phyloP scores from a whole-genome alignment of 2,329 filamentous ascomycete species.

The Hirsutella minnesotensis region DNA sequence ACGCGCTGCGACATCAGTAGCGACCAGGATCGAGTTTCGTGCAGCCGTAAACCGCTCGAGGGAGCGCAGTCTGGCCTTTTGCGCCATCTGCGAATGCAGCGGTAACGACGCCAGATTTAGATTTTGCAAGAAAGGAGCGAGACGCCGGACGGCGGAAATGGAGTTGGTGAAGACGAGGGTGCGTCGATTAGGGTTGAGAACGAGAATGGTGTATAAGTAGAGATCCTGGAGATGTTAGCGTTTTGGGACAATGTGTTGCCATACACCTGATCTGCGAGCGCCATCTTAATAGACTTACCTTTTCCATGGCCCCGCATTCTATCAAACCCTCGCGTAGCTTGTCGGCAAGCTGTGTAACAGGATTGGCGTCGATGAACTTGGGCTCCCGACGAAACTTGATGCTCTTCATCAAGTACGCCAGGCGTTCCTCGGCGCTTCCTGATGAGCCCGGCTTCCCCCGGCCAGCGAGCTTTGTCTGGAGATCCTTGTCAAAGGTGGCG shows the following conservation, averaged over 20 bases:
- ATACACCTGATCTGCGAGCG: too few relatives aligned
- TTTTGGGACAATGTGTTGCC: not conserved
- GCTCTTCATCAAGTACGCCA: constrained; percentile 86
- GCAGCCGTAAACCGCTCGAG: constrained; percentile 75
- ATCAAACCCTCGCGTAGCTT: constrained; percentile 80
- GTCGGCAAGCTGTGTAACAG: constrained; percentile 76
- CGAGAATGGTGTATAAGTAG: constrained; percentile 77
- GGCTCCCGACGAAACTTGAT: constrained; percentile 80
- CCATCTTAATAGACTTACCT: constrained; percentile 38
- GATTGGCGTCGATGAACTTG: constrained; percentile 87
- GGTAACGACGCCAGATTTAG: constrained; percentile 65
- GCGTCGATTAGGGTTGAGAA: constrained; percentile 69
- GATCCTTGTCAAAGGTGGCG: constrained; percentile 81
- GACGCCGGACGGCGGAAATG: constrained; percentile 78
- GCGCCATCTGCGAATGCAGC: constrained; percentile 87
- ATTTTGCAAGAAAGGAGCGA: constrained; percentile 74
- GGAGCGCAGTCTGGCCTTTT: constrained; percentile 88
- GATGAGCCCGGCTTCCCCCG: constrained; percentile 46
- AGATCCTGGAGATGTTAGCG: constrained; percentile 48
- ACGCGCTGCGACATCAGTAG: constrained; percentile 86
- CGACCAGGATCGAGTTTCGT: constrained; percentile 61
- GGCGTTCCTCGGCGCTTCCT: constrained; percentile 59
- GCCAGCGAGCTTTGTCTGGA: constrained; percentile 83
- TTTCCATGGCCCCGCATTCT: constrained; percentile 87
- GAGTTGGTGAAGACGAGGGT: constrained; percentile 93